Evolutionary conservation across 768 basidiomycete genomes (phyloP).

Genomic region (Rhodotorula graminis): DNA sequence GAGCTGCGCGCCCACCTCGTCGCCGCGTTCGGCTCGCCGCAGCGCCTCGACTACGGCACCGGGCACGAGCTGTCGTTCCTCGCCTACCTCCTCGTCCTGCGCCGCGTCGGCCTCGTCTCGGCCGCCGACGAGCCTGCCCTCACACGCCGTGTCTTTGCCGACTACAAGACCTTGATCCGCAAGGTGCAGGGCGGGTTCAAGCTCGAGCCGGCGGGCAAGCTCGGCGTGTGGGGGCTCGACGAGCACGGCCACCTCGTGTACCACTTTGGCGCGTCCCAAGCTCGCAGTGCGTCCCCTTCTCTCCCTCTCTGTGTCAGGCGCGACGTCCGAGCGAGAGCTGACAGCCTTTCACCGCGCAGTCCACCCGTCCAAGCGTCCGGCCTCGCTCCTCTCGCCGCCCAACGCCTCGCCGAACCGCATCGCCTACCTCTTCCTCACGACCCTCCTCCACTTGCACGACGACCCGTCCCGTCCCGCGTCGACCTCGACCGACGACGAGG

Average conservation of each 20-base stretch:
- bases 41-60: conserved; percentile 90
- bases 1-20: conserved; percentile 73
- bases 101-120: conserved; percentile 57
- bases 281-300: conserved; percentile 48
- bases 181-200: conserved; percentile 79
- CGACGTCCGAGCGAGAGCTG: too few relatives aligned
- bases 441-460: conserved; percentile 64
- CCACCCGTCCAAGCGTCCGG: conserved; percentile 25
- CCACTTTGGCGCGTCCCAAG: conserved; percentile 82
- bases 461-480: neutral
- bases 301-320: conserved; percentile 15
- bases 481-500: conserved; percentile 61
- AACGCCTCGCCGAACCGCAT: conserved; percentile 52
- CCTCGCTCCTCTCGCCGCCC: conserved; percentile 53
- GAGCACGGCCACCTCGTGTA: conserved; percentile 62
- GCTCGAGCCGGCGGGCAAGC: conserved; percentile 92
- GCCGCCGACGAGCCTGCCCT: conserved; percentile 61
- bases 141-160: conserved; percentile 62
- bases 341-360: conserved; percentile 5
- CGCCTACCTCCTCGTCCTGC: conserved; percentile 35
- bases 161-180: conserved; percentile 76
- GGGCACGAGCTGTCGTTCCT: conserved; percentile 77
- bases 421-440: conserved; percentile 73
- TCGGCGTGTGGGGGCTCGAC: conserved; percentile 89
- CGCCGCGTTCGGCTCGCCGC: conserved; percentile 81